phyloP scores from a whole-genome alignment of 2,329 filamentous ascomycete genomes.

The Ophiocordyceps sinensis region DNA sequence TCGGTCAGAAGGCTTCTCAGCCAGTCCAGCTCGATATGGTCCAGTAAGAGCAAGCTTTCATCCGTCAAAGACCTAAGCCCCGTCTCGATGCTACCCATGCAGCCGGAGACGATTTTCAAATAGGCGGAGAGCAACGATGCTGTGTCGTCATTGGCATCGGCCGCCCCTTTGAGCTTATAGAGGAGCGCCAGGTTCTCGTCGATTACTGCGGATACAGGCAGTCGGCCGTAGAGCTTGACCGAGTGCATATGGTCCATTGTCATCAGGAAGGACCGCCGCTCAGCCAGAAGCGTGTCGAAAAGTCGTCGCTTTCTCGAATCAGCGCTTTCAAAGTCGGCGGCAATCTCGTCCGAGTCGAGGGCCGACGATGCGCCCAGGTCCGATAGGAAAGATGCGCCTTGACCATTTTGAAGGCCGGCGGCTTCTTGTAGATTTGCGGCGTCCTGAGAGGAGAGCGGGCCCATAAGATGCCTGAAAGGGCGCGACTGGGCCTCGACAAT shows the following conservation, averaged over 20 bases:
- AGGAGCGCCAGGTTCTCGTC: constrained; percentile 13
- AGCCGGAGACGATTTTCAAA: constrained; percentile 28
- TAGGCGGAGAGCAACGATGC: constrained; percentile 34
- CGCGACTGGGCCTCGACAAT: constrained; percentile 75
- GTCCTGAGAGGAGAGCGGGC: constrained; percentile 65
- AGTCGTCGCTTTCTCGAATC: constrained; percentile 52
- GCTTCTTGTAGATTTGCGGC: constrained; percentile 61
- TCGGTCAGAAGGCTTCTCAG: constrained; percentile 51
- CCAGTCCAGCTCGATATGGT: constrained; percentile 45
- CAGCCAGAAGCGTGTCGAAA: constrained; percentile 55
- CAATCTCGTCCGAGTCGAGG: constrained; percentile 38
- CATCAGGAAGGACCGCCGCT: constrained; percentile 54
- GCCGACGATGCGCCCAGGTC: constrained; percentile 31
- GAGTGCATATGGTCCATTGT: constrained; percentile 41
- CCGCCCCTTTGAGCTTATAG: constrained; percentile 14
- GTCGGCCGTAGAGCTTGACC: constrained; percentile 26
- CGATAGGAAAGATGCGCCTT: constrained; percentile 41
- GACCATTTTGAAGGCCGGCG: constrained; percentile 47
- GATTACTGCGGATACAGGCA: constrained; percentile 18
- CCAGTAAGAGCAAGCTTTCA: constrained; percentile 30
- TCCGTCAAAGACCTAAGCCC: constrained; percentile 37
- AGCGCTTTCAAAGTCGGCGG: constrained; percentile 45
- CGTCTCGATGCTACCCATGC: constrained; percentile 33
- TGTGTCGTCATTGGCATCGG: constrained; percentile 19
- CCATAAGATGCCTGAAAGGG: constrained; percentile 55